Conservation (phyloP, 2,329 filamentous ascomycete genomes). For the Fusarium chuoi region DNA sequence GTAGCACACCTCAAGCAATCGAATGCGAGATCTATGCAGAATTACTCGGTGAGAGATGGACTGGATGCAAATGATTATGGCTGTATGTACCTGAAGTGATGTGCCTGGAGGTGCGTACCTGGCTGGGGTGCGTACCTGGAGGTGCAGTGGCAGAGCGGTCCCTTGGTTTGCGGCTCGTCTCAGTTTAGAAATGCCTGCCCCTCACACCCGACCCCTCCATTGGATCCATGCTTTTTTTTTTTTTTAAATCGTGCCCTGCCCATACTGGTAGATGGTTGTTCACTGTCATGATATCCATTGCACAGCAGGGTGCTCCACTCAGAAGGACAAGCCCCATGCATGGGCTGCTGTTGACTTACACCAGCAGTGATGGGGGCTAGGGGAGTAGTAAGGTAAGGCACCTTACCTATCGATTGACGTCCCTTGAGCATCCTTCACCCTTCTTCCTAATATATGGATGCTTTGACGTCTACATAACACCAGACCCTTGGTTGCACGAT, state of each 20-base stretch:
- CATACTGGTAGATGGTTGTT: neutral
- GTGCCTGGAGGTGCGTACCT: neutral
- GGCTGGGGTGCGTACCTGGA: neutral
- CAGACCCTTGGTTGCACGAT: conserved; percentile 6
- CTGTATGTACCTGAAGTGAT: conserved; percentile 20
- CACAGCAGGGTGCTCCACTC: conserved; percentile 21
- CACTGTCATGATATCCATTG: conserved; percentile 31
- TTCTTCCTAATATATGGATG: neutral
- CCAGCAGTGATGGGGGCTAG: neutral
- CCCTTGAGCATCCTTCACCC: neutral
- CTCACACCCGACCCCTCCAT: conserved; percentile 15
- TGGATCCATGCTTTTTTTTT: neutral
- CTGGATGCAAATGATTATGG: neutral
- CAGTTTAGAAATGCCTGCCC: conserved; percentile 15
- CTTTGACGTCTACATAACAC: neutral
- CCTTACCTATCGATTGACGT: neutral
- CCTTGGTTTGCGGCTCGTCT: conserved; percentile 12
- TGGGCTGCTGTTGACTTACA: conserved; percentile 11
- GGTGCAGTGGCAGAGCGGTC: conserved; percentile 3
- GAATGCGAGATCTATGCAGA: conserved; percentile 28
- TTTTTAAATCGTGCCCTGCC: neutral
- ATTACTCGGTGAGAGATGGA: conserved; percentile 22
- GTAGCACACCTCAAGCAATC: conserved; percentile 18
- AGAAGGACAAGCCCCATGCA: conserved; percentile 20
- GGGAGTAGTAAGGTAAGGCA: neutral